Evolutionary conservation across 176 grass and related monocot genomes (phyloP), one percentile per base, ranked within the genome.

Genomic region (Saccharum officinarum): DNA sequence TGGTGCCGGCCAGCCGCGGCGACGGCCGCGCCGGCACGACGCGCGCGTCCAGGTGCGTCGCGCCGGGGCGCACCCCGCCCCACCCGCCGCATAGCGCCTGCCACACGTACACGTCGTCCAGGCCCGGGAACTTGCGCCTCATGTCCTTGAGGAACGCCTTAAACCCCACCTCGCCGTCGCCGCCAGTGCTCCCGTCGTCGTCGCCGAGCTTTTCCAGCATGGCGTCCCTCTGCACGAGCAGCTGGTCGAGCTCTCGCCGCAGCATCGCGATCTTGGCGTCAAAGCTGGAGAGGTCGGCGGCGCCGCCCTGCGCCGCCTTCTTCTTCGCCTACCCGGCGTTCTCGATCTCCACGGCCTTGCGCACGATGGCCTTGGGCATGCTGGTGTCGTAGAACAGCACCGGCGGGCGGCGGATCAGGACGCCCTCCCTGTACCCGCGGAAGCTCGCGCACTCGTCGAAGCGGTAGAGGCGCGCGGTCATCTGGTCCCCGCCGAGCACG

Each of bases 31-130:
- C 49, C 0, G 66, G 26, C 16, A 60, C 75, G 8, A 86, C 26
- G 8, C 49, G 38, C 4, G 50, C 36, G 26, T 79, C 50, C 45
- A 92, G 46, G 6, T 73, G 83, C 4, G 77, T 78, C 72, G 84
- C 78, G 8, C 80, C 50, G 0, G 94, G 84, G 0, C 85, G 87
- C 80, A 92, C 72, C 8, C 93, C 88, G 55, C 93, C 93, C 90
- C 93, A 95, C 34, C 73, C 92, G 10, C 93, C 88, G 20, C 91
- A 91, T 37, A 93, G 55, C 0, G 91, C 94, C 28, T 96, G 91
- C 94, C 94, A 96, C 62, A 93, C 81, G 50, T 96, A 93, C 68
- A 93, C 91, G 69, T 96, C 89, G 57, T 87, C 86, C 5, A 93
- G 71, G 9, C 10, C 72, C 0, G 50, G 78, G 71, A 97, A 97